phyloP scores from a whole-genome alignment of 208 protist species.

The Trypanosoma scelopori region DNA sequence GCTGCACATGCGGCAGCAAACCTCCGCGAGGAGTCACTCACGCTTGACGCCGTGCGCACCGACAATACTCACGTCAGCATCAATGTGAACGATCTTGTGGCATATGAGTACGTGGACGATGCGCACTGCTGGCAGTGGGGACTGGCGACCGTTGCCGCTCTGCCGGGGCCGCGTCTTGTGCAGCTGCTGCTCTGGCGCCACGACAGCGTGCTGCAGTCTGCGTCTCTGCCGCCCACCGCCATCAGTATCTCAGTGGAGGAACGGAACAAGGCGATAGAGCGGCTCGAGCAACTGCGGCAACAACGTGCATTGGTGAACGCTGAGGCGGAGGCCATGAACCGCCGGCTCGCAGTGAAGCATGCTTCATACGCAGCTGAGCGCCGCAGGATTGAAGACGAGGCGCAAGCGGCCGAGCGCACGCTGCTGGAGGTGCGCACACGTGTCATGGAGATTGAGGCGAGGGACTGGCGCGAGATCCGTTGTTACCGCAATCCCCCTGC shows the following conservation, averaged over 20 bases:
- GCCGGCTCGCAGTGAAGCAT: slow-evolving; percentile 19
- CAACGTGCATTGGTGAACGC: slow-evolving; percentile 27
- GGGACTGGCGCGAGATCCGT: slow-evolving; percentile 62
- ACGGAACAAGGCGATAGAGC: slow-evolving; percentile 17
- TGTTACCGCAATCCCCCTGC: slow-evolving; percentile 54
- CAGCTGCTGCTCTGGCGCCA: slow-evolving; percentile 43
- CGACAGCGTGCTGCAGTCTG: slow-evolving; percentile 13
- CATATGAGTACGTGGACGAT: slow-evolving; percentile 46
- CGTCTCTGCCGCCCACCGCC: neutral
- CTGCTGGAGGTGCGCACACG: slow-evolving; percentile 28
- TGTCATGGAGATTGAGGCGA: slow-evolving; percentile 35
- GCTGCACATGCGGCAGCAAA: too few relatives aligned
- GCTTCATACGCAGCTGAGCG: slow-evolving; percentile 26
- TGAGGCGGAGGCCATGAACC: slow-evolving; percentile 30
- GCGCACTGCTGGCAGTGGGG: slow-evolving; percentile 43
- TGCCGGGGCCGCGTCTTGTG: slow-evolving; percentile 43
- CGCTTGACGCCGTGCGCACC: neutral
- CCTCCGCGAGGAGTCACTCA: neutral
- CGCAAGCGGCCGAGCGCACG: slow-evolving; percentile 22
- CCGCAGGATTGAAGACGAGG: slow-evolving; percentile 13
- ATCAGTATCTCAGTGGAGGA: slow-evolving; percentile 17
- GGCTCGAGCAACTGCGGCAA: slow-evolving; percentile 29
- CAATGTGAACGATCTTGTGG: slow-evolving; percentile 47
- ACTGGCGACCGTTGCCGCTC: slow-evolving; percentile 41
- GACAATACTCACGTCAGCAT: slow-evolving; percentile 28